Evolutionary conservation across 768 basidiomycete genomes (phyloP).

Genomic region (Coprinellus micaceus): DNA sequence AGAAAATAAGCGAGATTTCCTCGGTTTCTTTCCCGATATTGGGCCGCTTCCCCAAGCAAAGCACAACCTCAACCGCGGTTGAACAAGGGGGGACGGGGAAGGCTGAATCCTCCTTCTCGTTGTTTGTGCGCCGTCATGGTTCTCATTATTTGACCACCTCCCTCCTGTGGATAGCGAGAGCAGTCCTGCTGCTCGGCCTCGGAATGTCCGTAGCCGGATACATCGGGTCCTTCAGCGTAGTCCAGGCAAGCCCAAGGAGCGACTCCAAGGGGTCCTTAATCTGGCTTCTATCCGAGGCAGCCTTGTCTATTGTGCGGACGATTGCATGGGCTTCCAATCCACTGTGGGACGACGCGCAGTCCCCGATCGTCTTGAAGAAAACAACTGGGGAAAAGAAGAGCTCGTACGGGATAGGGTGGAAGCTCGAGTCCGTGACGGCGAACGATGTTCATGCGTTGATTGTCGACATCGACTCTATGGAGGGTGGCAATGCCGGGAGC

Average conservation of each 20-base stretch:
- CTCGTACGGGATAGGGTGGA: not conserved
- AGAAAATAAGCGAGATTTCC: too few relatives aligned
- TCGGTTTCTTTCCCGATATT: too few relatives aligned
- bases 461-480: not conserved
- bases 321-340: not conserved
- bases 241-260: not conserved
- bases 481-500: too few relatives aligned
- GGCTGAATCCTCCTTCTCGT: too few relatives aligned
- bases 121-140: too few relatives aligned
- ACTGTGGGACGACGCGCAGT: not conserved
- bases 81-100: too few relatives aligned
- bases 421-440: not conserved
- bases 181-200: not conserved
- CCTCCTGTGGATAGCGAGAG: too few relatives aligned
- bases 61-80: too few relatives aligned
- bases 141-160: too few relatives aligned
- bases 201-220: not conserved
- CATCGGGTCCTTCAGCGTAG: slow-evolving; percentile 6
- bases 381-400: too few relatives aligned
- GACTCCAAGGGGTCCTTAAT: not conserved
- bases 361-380: not conserved
- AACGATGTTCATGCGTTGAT: not conserved
- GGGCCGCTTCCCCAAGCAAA: too few relatives aligned
- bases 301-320: not conserved
- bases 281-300: not conserved